Conservation (phyloP, 75 land plant genomes). For the Pinus taeda region DNA sequence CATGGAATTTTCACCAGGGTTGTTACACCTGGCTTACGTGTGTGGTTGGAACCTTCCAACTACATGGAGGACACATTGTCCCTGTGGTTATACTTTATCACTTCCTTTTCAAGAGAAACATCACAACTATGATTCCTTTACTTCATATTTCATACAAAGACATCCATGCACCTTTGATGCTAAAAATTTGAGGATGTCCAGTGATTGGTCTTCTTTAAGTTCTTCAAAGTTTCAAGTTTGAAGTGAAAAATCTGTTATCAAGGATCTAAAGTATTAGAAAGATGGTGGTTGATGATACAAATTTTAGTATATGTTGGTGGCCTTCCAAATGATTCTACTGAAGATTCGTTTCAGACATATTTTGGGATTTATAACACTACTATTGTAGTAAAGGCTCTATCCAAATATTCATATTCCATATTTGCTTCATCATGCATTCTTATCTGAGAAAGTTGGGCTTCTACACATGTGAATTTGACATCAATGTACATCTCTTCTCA, state of each 20-base stretch:
- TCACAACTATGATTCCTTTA: background rate
- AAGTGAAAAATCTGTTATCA: conserved; percentile 1
- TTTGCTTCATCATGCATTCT: conserved; percentile 7
- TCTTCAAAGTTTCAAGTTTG: background rate
- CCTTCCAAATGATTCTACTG: conserved; percentile 69
- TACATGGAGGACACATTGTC: too few species aligned
- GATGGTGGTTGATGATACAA: conserved; percentile 73
- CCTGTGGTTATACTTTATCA: too few species aligned
- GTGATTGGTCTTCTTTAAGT: background rate
- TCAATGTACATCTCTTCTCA: background rate
- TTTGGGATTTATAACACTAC: conserved; percentile 66
- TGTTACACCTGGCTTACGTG: too few species aligned
- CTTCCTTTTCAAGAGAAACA: background rate
- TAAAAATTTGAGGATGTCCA: background rate
- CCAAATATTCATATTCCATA: conserved; percentile 11
- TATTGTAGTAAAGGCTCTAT: conserved; percentile 66
- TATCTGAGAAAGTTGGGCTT: conserved; percentile 7
- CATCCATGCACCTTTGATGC: background rate
- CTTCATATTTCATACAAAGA: background rate
- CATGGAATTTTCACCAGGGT: too few species aligned
- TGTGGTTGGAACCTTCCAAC: too few species aligned
- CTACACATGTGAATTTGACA: conserved; percentile 10
- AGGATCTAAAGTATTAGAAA: background rate
- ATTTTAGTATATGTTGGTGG: conserved; percentile 87
- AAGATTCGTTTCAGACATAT: conserved; percentile 46